phyloP scores from a whole-genome alignment of 2,329 filamentous ascomycete genomes.

The Aspergillus ochraceoroseus region DNA sequence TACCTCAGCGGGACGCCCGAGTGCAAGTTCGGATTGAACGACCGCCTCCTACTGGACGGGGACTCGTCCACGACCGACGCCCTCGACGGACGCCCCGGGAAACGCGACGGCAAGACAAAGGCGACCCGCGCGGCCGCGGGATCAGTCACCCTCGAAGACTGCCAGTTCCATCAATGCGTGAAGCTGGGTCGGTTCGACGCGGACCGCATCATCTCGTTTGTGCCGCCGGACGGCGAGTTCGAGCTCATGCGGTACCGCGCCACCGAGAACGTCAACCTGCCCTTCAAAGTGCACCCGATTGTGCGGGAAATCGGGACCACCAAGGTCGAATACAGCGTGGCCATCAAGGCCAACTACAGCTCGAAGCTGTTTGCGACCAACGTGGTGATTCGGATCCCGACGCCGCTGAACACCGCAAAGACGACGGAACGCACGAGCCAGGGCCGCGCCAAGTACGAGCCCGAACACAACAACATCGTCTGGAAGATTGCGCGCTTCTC shows the following conservation, averaged over 20 bases:
- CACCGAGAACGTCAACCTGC: conserved; percentile 96
- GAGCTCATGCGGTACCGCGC: conserved; percentile 98
- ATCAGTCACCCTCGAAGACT: conserved; percentile 93
- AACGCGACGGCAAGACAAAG: conserved; percentile 59
- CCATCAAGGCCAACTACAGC: conserved; percentile 94
- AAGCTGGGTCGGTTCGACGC: conserved; percentile 95
- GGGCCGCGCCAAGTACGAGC: conserved; percentile 97
- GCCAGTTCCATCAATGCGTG: conserved; percentile 98
- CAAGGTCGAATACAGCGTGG: conserved; percentile 98
- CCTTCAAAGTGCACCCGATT: conserved; percentile 98
- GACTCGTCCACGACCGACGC: conserved; percentile 39
- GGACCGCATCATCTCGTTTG: conserved; percentile 93
- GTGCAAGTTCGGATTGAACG: conserved; percentile 98
- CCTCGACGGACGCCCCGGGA: conserved; percentile 58
- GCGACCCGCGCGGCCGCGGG: conserved; percentile 93
- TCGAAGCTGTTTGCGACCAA: conserved; percentile 96
- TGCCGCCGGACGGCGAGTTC: conserved; percentile 95
- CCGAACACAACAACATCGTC: conserved; percentile 93
- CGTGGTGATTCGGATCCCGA: conserved; percentile 88
- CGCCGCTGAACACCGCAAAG: conserved; percentile 90
- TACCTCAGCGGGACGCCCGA: conserved; percentile 95
- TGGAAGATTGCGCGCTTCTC: conserved; percentile 99
- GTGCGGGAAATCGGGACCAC: conserved; percentile 96
- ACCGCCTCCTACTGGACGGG: conserved; percentile 83
- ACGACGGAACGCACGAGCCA: conserved; percentile 91